Conservation (phyloP, 2,329 filamentous ascomycete species). For the Colletotrichum scovillei region DNA sequence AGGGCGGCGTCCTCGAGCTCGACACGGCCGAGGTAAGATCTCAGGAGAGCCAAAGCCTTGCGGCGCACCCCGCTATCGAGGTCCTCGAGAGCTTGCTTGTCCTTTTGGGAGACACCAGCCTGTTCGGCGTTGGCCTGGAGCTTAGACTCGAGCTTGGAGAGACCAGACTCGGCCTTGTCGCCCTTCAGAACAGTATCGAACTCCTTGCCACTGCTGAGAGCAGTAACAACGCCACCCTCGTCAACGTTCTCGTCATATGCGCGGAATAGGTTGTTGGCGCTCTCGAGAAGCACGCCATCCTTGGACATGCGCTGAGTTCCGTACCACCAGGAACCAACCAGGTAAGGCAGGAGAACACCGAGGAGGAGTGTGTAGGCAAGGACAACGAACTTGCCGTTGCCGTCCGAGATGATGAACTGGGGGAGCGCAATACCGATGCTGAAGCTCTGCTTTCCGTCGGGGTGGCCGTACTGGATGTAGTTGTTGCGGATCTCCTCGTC, state of each 20-base stretch:
- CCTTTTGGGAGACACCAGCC: constrained; percentile 75
- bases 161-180: constrained; percentile 81
- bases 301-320: constrained; percentile 93
- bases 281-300: constrained; percentile 92
- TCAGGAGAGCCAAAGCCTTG: constrained; percentile 89
- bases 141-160: constrained; percentile 86
- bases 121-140: constrained; percentile 68
- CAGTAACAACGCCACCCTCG: constrained; percentile 81
- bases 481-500: constrained; percentile 98
- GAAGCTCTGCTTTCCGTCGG: constrained; percentile 97
- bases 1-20: constrained; percentile 83
- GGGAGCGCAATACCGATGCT: constrained; percentile 98
- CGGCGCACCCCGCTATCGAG: constrained; percentile 83
- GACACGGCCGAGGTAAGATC: constrained; percentile 93
- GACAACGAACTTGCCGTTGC: constrained; percentile 95
- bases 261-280: constrained; percentile 92
- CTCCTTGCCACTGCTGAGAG: constrained; percentile 88
- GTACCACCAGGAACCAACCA: constrained; percentile 99
- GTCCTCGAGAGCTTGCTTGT: constrained; percentile 80
- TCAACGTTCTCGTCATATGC: constrained; percentile 90
- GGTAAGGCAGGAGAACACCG: constrained; percentile 89
- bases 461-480: constrained; percentile 94
- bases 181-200: constrained; percentile 82
- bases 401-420: constrained; percentile 90
- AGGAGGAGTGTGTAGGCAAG: constrained; percentile 89